Evolutionary conservation across 2,329 filamentous ascomycete species (phyloP).

Genomic region (Hymenoscyphus fructigenus): DNA sequence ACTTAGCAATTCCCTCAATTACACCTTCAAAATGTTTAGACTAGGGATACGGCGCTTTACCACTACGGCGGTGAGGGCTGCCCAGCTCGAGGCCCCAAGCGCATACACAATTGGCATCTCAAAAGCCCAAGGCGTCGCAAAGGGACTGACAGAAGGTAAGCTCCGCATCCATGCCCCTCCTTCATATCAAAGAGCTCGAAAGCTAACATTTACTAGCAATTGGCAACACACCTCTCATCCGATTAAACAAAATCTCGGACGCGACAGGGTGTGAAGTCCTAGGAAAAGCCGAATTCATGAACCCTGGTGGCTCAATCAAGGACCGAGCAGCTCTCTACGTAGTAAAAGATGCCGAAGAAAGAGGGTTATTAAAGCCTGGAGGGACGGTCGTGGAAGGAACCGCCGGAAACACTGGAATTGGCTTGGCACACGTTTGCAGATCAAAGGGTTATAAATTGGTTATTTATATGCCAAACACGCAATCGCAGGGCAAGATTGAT

Average conservation of each 20-base stretch:
- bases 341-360: constrained; percentile 89
- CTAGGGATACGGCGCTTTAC: constrained; percentile 55
- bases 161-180: constrained; percentile 3
- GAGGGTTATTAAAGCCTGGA: constrained; percentile 75
- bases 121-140: constrained; percentile 63
- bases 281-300: constrained; percentile 98
- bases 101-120: constrained; percentile 62
- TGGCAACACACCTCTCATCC: constrained; percentile 94
- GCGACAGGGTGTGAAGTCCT: constrained; percentile 92
- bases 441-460: constrained; percentile 90
- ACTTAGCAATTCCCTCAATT: constrained; percentile 1
- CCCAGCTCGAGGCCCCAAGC: constrained; percentile 50
- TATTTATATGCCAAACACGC: constrained; percentile 99
- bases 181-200: constrained; percentile 1
- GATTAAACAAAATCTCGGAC: constrained; percentile 81
- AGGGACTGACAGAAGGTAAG: constrained; percentile 67
- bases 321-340: constrained; percentile 94
- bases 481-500: constrained; percentile 97
- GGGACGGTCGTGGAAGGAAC: constrained; percentile 97
- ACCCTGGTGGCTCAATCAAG: constrained; percentile 94
- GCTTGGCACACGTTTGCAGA: constrained; percentile 92
- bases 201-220: constrained; percentile 62
- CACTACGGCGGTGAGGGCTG: constrained; percentile 51
- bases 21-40: constrained; percentile 50
- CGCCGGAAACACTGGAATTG: constrained; percentile 96